A percentile compares a stretch with the other conserved stretches of the same genome.
Evolutionary conservation across 495 filamentous ascomycete genomes (phyloP).

Genomic region (Staphylotrichum longicolle): DNA sequence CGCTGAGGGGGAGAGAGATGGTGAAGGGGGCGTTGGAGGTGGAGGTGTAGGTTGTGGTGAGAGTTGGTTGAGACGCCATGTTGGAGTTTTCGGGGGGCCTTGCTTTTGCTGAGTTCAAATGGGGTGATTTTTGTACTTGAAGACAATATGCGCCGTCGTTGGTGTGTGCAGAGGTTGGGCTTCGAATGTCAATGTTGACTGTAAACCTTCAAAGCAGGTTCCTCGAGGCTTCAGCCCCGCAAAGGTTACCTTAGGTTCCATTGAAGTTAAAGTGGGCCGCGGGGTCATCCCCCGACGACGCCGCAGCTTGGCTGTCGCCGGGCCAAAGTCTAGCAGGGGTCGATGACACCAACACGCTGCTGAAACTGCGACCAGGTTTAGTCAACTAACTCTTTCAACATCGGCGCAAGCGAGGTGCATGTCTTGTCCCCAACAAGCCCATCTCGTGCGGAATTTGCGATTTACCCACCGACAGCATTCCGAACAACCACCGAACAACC

Average conservation of each 20-base stretch:
- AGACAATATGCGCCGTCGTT: no score
- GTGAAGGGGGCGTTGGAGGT: conserved; percentile 48
- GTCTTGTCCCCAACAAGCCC: background rate
- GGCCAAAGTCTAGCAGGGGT: conserved; percentile 14
- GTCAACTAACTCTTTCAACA: no score
- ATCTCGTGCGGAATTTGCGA: background rate
- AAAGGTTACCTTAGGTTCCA: no score
- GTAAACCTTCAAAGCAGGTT: no score
- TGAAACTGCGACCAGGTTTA: no score
- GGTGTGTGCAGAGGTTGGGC: no score
- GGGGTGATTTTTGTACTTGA: background rate
- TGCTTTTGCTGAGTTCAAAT: background rate
- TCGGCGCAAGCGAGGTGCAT: no score
- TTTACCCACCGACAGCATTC: background rate
- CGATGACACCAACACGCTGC: conserved; percentile 1
- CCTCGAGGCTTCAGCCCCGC: no score
- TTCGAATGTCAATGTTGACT: no score
- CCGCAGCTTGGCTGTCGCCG: conserved; percentile 1
- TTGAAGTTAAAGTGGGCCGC: no score
- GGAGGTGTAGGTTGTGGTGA: conserved; percentile 58
- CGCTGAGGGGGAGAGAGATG: conserved; percentile 41
- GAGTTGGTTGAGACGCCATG: conserved; percentile 22
- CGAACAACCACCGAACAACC: no score
- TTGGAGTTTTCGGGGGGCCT: conserved; percentile 9
- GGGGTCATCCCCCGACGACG: conserved; percentile 3